Conservation (phyloP, 495 filamentous ascomycete species). For the Podospora sp. region DNA sequence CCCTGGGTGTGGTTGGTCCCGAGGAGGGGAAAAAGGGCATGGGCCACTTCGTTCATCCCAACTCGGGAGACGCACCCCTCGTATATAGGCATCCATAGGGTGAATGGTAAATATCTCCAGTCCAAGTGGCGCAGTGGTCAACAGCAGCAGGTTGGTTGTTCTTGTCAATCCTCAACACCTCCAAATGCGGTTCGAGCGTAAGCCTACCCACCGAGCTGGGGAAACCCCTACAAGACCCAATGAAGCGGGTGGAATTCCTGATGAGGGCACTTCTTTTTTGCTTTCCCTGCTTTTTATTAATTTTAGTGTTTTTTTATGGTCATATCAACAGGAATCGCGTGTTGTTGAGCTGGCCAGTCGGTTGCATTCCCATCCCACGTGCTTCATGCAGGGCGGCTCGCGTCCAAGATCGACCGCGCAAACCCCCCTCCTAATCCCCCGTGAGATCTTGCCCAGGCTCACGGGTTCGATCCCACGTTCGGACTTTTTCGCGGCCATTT, state of each 20-base stretch:
- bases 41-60: neutral
- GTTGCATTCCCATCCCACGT: constrained; percentile 23
- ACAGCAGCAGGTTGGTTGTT: neutral
- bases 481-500: neutral
- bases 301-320: neutral
- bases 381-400: neutral
- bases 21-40: neutral
- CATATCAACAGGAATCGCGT: neutral
- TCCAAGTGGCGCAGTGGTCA: neutral
- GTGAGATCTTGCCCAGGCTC: neutral
- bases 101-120: neutral
- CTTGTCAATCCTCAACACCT: neutral
- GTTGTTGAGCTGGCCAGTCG: constrained; percentile 13
- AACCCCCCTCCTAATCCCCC: neutral
- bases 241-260: neutral
- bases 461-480: neutral
- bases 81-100: neutral
- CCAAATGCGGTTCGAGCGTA: neutral
- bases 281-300: neutral
- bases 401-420: neutral
- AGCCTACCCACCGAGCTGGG: neutral
- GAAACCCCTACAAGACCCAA: neutral
- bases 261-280: neutral
- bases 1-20: neutral
- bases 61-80: neutral